These are phyloP conservation scores for Acacia concinna DNA, from an alignment of 331 rosid genomes.

Conservation along the genomic window DNA sequence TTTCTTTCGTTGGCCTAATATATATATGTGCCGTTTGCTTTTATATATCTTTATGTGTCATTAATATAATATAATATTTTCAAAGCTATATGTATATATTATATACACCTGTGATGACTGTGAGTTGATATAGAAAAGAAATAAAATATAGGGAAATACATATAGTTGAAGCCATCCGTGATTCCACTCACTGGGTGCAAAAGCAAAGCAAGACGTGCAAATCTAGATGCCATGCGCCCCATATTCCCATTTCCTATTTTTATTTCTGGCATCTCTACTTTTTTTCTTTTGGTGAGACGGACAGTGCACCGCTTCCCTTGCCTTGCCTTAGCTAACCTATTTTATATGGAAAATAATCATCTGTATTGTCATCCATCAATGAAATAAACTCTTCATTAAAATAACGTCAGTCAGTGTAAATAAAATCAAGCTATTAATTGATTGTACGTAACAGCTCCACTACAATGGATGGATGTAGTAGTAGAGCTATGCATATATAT, in stretches of 20 bases:
- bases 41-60: background rate
- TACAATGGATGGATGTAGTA: too few species aligned
- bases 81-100: too few species aligned
- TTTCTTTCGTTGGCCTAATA: background rate
- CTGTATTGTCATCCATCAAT: background rate
- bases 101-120: too few species aligned
- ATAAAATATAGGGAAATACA: background rate
- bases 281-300: background rate
- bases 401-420: too few species aligned
- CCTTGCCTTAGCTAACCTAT: background rate
- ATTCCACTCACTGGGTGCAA: slow-evolving; percentile 5
- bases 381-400: too few species aligned
- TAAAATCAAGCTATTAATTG: too few species aligned
- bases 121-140: background rate
- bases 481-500: too few species aligned
- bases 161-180: slow-evolving; percentile 1
- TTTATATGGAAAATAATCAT: background rate
- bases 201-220: too few species aligned
- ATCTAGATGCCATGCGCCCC: background rate
- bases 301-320: too few species aligned
- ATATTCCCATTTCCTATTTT: background rate
- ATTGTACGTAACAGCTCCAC: too few species aligned
- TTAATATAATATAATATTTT: background rate
- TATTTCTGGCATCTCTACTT: background rate
- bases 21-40: background rate